Evolutionary conservation across 2,329 filamentous ascomycete species (phyloP).

Genomic region (Hymenoscyphus linearis): DNA sequence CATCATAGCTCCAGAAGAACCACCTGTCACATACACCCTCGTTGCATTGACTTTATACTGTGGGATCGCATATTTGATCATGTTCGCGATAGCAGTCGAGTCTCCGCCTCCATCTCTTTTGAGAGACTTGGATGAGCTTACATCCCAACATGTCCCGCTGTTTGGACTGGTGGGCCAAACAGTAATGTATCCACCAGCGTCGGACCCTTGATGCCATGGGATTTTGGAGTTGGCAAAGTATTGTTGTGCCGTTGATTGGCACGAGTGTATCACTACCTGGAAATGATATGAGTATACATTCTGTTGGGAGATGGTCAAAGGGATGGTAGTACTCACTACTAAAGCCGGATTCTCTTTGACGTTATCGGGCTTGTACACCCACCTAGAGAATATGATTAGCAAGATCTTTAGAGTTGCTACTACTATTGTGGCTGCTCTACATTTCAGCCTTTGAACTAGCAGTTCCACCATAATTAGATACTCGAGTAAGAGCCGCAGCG

Average conservation of each 20-base stretch:
- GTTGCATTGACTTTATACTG: slow-evolving; percentile 45
- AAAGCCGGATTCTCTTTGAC: slow-evolving; percentile 19
- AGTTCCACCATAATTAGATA: slow-evolving; percentile 20
- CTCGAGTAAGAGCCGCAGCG: slow-evolving; percentile 14
- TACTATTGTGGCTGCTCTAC: slow-evolving; percentile 7
- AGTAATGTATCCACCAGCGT: slow-evolving; percentile 51
- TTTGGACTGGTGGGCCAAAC: slow-evolving; percentile 52
- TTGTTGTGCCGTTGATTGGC: slow-evolving; percentile 37
- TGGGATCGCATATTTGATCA: slow-evolving; percentile 48
- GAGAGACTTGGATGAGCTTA: slow-evolving; percentile 42
- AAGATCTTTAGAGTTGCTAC: not conserved
- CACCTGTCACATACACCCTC: slow-evolving; percentile 50
- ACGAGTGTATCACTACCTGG: slow-evolving; percentile 19
- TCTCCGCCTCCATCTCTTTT: slow-evolving; percentile 52
- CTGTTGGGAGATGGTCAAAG: not conserved
- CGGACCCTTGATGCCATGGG: slow-evolving; percentile 47
- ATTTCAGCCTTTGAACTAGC: slow-evolving; percentile 19
- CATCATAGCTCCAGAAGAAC: slow-evolving; percentile 44
- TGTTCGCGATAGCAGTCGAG: slow-evolving; percentile 50
- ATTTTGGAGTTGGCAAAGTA: slow-evolving; percentile 28
- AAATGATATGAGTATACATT: not conserved
- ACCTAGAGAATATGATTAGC: slow-evolving; percentile 11
- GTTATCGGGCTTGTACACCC: slow-evolving; percentile 21
- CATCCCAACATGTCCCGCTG: slow-evolving; percentile 53
- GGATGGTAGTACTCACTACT: slow-evolving; percentile 3